Evolutionary conservation across 1,284 basidiomycete genomes (phyloP), one percentile per base, ranked within the genome.

Genomic region (Ganoderma leucocontextum): DNA sequence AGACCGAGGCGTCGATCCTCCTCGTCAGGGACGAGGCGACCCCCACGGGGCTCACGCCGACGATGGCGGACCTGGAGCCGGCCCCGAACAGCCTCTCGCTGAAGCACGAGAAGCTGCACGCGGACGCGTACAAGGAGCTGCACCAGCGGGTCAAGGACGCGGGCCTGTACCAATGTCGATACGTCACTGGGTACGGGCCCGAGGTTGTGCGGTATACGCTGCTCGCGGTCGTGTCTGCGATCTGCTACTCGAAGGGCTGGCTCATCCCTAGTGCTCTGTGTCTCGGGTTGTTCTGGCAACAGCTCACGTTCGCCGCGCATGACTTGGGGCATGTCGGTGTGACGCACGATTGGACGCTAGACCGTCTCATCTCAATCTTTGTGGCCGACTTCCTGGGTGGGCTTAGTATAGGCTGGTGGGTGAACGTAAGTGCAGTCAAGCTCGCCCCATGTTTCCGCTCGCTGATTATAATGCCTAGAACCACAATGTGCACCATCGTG

Each of bases 341-440:
- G 70, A 97, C 96, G 0, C 96, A 97, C 71, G 83, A 93, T 77
- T 98, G 95, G 92, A 81, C 84, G 39, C 81, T 86, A 64, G 97
- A 99, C 79, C 89, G 97, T 47, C 75, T 95, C 60, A 83, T 97
- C 63, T 93, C 90, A 25, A 95, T 94, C 67, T 78, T 92, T n/a
- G 85, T 97, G 65, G 93, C 95, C 0, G 88, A 96, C 80, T 95
- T 93, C 76, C 84, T 97, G 63, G 97, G 97, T 25, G 97, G 97
- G 1, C 83, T 99, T 64, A 97, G 95, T 78, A 87, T 98, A 44
- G 94, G 95, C 49, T 99, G 97, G 98, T 99, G 97, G 97, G 95
- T 96, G 67, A 90, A 98, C 80, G 95, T 96, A 72, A 84, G 94
- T 89, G 25, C 8, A 4, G 13, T 13, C 25, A 12, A 22, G 4